These are phyloP conservation scores for Plasmodium ovale DNA, from an alignment of 169 alveolate species.

Conservation along the genomic window DNA sequence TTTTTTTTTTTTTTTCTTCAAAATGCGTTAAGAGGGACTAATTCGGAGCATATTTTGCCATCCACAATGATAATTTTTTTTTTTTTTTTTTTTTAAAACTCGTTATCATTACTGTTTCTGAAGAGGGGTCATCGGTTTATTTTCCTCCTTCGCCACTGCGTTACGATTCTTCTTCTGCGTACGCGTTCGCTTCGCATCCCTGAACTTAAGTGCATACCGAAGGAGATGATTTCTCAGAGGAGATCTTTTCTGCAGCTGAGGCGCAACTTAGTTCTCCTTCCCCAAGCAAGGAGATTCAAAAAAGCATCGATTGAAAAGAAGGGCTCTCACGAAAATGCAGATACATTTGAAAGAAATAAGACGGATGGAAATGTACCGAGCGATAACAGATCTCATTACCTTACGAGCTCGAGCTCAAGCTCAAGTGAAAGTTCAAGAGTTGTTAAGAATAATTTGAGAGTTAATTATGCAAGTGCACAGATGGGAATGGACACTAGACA, in stretches of 20 bases:
- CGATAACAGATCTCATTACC: not conserved
- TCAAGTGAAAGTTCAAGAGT: not conserved
- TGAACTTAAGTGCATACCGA: too few species aligned
- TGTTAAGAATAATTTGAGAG: not conserved
- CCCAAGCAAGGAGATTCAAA: constrained; percentile 10
- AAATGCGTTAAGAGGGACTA: not conserved
- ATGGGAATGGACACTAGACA: not conserved
- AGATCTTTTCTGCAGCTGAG: not conserved
- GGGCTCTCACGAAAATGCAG: constrained; percentile 6
- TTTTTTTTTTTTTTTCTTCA: too few species aligned
- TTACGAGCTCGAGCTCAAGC: too few species aligned
- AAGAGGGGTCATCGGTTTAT: too few species aligned
- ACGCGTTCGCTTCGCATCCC: not conserved
- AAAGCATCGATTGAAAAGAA: constrained; percentile 10
- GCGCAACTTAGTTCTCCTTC: constrained; percentile 12
- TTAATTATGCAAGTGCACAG: not conserved
- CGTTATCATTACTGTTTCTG: too few species aligned
- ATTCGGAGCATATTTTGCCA: not conserved
- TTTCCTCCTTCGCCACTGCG: not conserved
- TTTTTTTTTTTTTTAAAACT: not conserved
- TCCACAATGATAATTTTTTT: not conserved
- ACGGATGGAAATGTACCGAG: not conserved
- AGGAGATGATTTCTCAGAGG: constrained; percentile 27
- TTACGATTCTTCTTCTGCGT: too few species aligned
- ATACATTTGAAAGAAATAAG: not conserved